Conservation (phyloP, 306 rosid genomes). For the Astragalus glycyphyllos region DNA sequence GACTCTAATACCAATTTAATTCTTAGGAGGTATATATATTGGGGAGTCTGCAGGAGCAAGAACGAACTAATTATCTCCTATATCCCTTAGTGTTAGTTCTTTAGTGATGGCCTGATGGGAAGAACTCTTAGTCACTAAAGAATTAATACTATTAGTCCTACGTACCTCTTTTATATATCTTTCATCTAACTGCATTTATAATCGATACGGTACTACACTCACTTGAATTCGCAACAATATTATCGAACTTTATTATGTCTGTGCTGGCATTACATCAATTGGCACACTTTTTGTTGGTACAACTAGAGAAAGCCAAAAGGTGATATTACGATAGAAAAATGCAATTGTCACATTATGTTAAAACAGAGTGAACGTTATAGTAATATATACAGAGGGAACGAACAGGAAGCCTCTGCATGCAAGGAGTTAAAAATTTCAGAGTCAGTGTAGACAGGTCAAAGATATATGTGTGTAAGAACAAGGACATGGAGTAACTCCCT, state of each 20-base stretch:
- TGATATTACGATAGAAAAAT: background rate
- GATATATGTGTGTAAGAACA: background rate
- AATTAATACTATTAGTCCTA: no score
- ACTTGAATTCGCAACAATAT: background rate
- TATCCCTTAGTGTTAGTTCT: no score
- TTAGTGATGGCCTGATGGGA: no score
- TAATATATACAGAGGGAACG: background rate
- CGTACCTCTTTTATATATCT: no score
- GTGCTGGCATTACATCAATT: background rate
- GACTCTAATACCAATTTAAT: no score
- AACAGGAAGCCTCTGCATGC: constrained; percentile 1
- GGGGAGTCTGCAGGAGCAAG: no score
- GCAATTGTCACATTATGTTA: background rate
- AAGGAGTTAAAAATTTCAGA: constrained; percentile 7
- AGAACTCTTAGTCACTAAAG: no score
- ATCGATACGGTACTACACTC: no score
- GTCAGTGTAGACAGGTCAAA: constrained; percentile 11
- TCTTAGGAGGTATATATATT: no score
- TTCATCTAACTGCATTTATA: no score
- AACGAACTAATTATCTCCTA: no score
- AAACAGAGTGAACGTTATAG: background rate
- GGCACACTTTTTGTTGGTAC: background rate
- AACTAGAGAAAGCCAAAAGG: background rate
- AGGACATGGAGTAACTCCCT: constrained; percentile 1
- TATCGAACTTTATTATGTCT: background rate